phyloP scores from a whole-genome alignment of 2,329 filamentous ascomycete genomes.

The Helminthosporium solani region DNA sequence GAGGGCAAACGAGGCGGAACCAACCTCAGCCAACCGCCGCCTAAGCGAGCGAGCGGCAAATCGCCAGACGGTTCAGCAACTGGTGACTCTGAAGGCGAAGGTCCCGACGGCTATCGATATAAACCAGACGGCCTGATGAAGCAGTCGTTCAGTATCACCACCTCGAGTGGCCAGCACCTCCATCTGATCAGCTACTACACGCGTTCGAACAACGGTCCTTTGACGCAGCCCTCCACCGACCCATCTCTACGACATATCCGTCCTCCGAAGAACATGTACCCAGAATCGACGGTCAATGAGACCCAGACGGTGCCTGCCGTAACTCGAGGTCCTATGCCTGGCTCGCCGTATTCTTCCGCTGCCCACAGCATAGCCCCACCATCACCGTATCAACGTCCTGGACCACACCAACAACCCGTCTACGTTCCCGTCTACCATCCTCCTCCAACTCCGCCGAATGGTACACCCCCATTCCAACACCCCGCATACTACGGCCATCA shows the following conservation, averaged over 20 bases:
- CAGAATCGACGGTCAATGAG: constrained; percentile 90
- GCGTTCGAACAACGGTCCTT: constrained; percentile 71
- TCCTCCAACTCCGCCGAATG: constrained; percentile 40
- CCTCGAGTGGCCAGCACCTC: constrained; percentile 82
- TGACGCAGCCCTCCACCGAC: constrained; percentile 81
- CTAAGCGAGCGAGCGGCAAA: constrained; percentile 57
- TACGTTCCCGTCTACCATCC: constrained; percentile 46
- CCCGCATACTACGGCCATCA: constrained; percentile 39
- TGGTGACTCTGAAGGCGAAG: constrained; percentile 79
- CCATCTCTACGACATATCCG: constrained; percentile 76
- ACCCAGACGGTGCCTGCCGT: constrained; percentile 76
- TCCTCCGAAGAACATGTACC: constrained; percentile 93
- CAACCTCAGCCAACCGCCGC: constrained; percentile 54
- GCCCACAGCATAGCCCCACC: constrained; percentile 57
- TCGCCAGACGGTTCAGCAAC: constrained; percentile 79
- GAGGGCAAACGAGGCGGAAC: constrained; percentile 90
- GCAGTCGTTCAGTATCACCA: constrained; percentile 99
- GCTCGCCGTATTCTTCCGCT: constrained; percentile 56
- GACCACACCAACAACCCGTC: constrained; percentile 44
- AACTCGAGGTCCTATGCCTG: constrained; percentile 69
- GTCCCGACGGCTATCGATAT: constrained; percentile 48
- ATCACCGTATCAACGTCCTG: constrained; percentile 49
- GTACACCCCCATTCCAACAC: constrained; percentile 47
- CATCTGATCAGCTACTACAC: constrained; percentile 98
- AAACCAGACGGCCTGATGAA: constrained; percentile 97